Evolutionary conservation across 495 filamentous ascomycete species (phyloP).

Genomic region (Xylaria palmicola): DNA sequence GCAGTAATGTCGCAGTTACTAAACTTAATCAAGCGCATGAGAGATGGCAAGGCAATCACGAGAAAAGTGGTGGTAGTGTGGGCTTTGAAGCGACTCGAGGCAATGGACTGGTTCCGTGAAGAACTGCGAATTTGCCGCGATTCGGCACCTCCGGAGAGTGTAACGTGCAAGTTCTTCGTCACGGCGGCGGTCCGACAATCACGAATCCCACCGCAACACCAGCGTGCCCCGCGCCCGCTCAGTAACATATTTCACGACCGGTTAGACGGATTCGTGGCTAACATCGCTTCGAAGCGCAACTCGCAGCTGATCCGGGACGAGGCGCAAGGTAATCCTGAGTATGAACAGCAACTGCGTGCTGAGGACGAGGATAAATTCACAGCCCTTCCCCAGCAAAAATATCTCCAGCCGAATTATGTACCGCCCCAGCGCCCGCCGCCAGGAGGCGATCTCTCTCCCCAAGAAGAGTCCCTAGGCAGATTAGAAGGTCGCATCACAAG

Average conservation of each 20-base stretch:
- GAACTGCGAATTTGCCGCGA: conserved; percentile 88
- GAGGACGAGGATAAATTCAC: conserved; percentile 85
- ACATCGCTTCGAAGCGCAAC: conserved; percentile 77
- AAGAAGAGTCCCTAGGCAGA: conserved; percentile 44
- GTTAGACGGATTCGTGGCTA: conserved; percentile 77
- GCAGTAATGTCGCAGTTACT: conserved; percentile 87
- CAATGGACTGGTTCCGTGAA: conserved; percentile 97
- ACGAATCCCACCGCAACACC: conserved; percentile 32
- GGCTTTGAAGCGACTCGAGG: conserved; percentile 84
- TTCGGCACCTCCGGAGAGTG: conserved; percentile 75
- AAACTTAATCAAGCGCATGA: conserved; percentile 90
- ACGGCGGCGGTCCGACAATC: conserved; percentile 66
- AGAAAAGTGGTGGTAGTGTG: conserved; percentile 87
- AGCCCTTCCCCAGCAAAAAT: conserved; percentile 66
- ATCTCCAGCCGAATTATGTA: conserved; percentile 51
- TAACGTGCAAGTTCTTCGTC: conserved; percentile 92
- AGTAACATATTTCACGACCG: conserved; percentile 76
- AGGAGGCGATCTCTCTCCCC: conserved; percentile 31
- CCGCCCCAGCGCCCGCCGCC: conserved; percentile 45
- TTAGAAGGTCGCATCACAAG: conserved; percentile 41
- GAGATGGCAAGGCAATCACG: conserved; percentile 88
- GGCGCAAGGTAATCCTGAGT: conserved; percentile 73
- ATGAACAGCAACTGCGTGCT: conserved; percentile 74
- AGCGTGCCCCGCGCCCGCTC: conserved; percentile 57
- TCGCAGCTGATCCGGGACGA: conserved; percentile 77